phyloP scores from a whole-genome alignment of 345 rosid genomes.

The Dipteronia dyeriana region DNA sequence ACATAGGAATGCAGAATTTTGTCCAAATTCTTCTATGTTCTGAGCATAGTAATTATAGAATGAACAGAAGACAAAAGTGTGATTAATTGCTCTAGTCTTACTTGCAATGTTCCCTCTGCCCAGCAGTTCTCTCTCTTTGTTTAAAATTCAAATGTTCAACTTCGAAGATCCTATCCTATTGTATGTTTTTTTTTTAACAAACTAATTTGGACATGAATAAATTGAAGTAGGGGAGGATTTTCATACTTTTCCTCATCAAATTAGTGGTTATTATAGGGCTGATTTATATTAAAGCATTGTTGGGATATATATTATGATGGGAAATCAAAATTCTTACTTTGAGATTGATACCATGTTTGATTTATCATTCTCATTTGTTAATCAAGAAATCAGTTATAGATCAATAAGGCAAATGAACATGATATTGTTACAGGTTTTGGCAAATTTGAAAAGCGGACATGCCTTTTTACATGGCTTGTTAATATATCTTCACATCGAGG shows the following conservation, averaged over 20 bases:
- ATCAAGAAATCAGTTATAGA: background rate
- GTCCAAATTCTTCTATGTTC: background rate
- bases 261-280: background rate
- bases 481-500: slow-evolving; percentile 10
- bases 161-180: background rate
- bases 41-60: background rate
- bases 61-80: background rate
- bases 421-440: slow-evolving; percentile 29
- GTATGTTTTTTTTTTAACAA: background rate
- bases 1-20: background rate
- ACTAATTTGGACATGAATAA: too few species aligned
- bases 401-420: slow-evolving; percentile 15
- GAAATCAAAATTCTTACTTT: background rate
- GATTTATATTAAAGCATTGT: background rate
- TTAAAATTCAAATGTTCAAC: background rate
- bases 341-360: background rate
- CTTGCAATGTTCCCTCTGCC: background rate
- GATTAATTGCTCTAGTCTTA: background rate
- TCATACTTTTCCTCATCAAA: background rate
- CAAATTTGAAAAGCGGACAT: slow-evolving; percentile 10
- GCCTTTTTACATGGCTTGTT: slow-evolving; percentile 8
- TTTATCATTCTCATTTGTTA: background rate
- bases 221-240: background rate
- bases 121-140: background rate
- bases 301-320: background rate